These are phyloP conservation scores for Penicillium tannophilum DNA, from an alignment of 495 filamentous ascomycete genomes.

Conservation along the genomic window DNA sequence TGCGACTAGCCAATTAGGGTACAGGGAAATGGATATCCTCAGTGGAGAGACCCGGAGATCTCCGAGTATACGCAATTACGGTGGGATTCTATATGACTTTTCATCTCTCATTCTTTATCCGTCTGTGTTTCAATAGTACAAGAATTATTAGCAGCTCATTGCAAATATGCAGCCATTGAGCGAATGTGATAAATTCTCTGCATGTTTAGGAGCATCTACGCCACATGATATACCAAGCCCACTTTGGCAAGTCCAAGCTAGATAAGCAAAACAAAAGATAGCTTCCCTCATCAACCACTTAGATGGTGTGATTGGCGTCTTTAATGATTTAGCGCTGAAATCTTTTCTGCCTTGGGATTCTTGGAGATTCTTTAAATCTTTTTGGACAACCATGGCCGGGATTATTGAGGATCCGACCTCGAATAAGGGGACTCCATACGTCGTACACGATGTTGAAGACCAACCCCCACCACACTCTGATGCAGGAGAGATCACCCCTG, in stretches of 20 bases:
- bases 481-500: slow-evolving; percentile 5
- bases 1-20: not conserved
- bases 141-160: not conserved
- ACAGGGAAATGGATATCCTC: not conserved
- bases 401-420: slow-evolving; percentile 7
- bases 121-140: not conserved
- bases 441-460: slow-evolving; percentile 26
- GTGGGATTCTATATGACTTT: not conserved
- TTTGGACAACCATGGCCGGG: slow-evolving; percentile 12
- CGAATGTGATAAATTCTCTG: not conserved
- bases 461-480: slow-evolving; percentile 11
- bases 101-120: not conserved
- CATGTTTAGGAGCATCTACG: not conserved
- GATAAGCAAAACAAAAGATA: slow-evolving; percentile 1
- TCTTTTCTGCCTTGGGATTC: not conserved
- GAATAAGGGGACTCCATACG: slow-evolving; percentile 16
- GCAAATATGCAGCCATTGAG: not conserved
- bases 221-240: not conserved
- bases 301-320: slow-evolving; percentile 23
- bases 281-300: slow-evolving; percentile 17
- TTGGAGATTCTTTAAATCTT: not conserved
- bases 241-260: slow-evolving; percentile 4
- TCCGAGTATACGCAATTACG: not conserved
- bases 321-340: slow-evolving; percentile 3
- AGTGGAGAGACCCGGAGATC: not conserved